phyloP scores from a whole-genome alignment of 768 basidiomycete species.

The Antrodiella citrinella region DNA sequence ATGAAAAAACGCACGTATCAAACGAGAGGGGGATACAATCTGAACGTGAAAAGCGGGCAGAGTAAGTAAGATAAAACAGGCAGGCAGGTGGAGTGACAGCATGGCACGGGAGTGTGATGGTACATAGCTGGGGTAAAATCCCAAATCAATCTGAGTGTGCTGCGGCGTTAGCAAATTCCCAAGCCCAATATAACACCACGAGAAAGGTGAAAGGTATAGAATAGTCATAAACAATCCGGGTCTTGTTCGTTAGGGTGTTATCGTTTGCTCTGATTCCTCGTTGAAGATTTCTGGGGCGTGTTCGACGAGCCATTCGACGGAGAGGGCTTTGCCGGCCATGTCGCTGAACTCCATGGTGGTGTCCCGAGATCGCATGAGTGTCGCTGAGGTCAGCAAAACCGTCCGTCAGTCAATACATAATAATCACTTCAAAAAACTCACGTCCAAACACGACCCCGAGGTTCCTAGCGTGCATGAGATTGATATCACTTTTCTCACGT shows the following conservation, averaged over 20 bases:
- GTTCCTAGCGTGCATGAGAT: conserved; percentile 93
- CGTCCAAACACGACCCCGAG: conserved; percentile 98
- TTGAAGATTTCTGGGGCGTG: conserved; percentile 57
- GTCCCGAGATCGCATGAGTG: conserved; percentile 86
- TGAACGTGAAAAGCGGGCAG: background rate
- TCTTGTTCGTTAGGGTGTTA: background rate
- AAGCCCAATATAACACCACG: background rate
- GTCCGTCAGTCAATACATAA: background rate
- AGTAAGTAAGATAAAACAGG: background rate
- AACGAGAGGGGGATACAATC: background rate
- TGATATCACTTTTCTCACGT: conserved; percentile 56
- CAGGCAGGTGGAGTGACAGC: background rate
- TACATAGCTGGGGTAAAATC: background rate
- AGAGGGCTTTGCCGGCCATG: conserved; percentile 93
- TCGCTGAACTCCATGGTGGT: conserved; percentile 88
- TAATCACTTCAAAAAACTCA: conserved; percentile 52
- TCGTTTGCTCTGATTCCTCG: background rate
- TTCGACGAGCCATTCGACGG: conserved; percentile 92
- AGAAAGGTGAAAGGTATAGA: background rate
- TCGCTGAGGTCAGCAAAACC: conserved; percentile 47
- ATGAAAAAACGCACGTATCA: background rate
- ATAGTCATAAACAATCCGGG: background rate
- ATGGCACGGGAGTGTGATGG: background rate
- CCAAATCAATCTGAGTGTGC: background rate
- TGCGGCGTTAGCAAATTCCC: background rate